A percentile compares a stretch with the other conserved stretches of the same genome.
phyloP scores from a whole-genome alignment of 257 asterid species.

The Solanum virginianum region DNA sequence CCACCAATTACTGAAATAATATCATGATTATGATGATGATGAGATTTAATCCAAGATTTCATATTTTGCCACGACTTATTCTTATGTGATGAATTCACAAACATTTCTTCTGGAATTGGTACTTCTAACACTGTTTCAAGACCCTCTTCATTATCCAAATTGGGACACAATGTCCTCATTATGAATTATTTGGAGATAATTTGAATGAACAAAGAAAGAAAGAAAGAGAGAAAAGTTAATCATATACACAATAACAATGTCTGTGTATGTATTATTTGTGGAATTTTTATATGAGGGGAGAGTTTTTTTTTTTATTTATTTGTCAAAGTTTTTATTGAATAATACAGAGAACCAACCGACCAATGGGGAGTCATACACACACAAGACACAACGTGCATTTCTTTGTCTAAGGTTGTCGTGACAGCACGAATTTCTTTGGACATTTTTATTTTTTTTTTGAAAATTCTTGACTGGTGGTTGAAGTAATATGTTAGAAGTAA shows the following conservation, averaged over 20 bases:
- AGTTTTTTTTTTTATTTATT: background rate
- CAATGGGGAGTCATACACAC: background rate
- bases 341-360: background rate
- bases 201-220: background rate
- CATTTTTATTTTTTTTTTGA: background rate
- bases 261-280: background rate
- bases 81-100: conserved; percentile 10
- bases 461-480: background rate
- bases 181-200: background rate
- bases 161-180: conserved; percentile 58
- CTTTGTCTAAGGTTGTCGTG: background rate
- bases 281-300: background rate
- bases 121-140: conserved; percentile 72
- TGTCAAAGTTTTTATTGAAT: background rate
- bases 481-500: background rate
- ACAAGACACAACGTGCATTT: conserved; percentile 4
- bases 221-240: background rate
- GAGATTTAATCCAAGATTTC: conserved; percentile 32
- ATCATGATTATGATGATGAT: background rate
- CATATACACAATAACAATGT: background rate
- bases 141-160: conserved; percentile 42
- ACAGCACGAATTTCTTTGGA: background rate
- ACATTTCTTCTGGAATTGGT: conserved; percentile 58
- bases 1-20: conserved; percentile 26
- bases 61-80: conserved; percentile 8